Percentiles rank a stretch among this genome's conserved stretches.
These are phyloP conservation scores for Brachypodium distachyon DNA, from an alignment of 202 grass and related monocot species.

Conservation along the genomic window DNA sequence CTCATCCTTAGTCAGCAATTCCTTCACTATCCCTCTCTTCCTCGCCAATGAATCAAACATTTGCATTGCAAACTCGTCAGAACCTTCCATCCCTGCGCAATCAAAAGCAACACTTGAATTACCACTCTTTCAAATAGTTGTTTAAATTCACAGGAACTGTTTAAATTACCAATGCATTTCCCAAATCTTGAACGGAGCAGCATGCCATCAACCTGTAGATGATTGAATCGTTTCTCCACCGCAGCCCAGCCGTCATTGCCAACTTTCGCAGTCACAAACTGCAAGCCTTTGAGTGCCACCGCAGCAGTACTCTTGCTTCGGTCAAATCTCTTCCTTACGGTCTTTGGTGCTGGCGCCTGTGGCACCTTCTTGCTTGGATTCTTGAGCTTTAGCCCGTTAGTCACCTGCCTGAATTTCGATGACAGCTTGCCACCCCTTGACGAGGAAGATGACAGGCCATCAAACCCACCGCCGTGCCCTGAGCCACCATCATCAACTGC, in stretches of 20 bases:
- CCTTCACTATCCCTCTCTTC: slow-evolving; percentile 61
- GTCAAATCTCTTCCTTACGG: slow-evolving; percentile 37
- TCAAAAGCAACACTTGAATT: slow-evolving; percentile 4
- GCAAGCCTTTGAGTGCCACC: slow-evolving; percentile 59
- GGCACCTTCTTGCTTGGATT: slow-evolving; percentile 20
- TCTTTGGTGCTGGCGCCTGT: slow-evolving; percentile 6
- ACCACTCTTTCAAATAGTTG: background rate
- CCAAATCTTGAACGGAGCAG: slow-evolving; percentile 73
- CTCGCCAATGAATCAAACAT: slow-evolving; percentile 80
- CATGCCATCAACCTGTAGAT: slow-evolving; percentile 62
- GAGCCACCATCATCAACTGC: slow-evolving; percentile 26
- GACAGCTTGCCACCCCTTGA: slow-evolving; percentile 37
- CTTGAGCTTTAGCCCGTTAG: slow-evolving; percentile 48
- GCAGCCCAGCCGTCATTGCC: slow-evolving; percentile 60
- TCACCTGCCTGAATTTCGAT: slow-evolving; percentile 48
- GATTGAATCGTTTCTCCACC: slow-evolving; percentile 65
- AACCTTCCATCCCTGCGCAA: slow-evolving; percentile 80
- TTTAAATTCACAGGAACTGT: background rate
- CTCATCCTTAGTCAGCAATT: slow-evolving; percentile 77
- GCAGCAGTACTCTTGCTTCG: slow-evolving; percentile 63
- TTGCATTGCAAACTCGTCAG: slow-evolving; percentile 73
- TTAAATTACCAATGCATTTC: slow-evolving; percentile 80
- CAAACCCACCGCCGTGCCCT: slow-evolving; percentile 13
- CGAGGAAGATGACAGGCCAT: slow-evolving; percentile 23
- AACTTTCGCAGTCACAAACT: slow-evolving; percentile 68